A percentile compares a stretch with the other conserved stretches of the same genome.
These are phyloP conservation scores for Trichoderma aggressivum DNA, from an alignment of 2,329 filamentous ascomycete species.

Conservation along the genomic window DNA sequence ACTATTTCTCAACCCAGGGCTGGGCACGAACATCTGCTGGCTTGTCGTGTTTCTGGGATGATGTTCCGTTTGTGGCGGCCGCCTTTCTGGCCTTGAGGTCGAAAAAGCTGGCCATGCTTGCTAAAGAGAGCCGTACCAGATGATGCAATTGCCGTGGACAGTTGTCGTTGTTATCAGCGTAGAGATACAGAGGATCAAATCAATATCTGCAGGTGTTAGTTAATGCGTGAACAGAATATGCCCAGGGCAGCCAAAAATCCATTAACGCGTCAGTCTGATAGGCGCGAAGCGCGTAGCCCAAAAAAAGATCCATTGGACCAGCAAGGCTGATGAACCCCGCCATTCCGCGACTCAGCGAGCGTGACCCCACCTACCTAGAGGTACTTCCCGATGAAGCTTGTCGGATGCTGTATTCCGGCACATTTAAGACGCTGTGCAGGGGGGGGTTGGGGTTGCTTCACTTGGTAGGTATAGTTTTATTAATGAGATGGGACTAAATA, in stretches of 20 bases:
- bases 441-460: not conserved
- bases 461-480: not conserved
- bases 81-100: slow-evolving; percentile 89
- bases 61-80: slow-evolving; percentile 60
- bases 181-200: not conserved
- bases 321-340: slow-evolving; percentile 20
- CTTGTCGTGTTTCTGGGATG: slow-evolving; percentile 63
- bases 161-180: not conserved
- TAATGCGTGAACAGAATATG: not conserved
- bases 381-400: not conserved
- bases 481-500: not conserved
- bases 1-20: slow-evolving; percentile 99
- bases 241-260: slow-evolving; percentile 7
- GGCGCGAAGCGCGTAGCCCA: slow-evolving; percentile 17
- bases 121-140: not conserved
- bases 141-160: not conserved
- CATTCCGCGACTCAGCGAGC: slow-evolving; percentile 5
- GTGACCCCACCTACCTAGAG: not conserved
- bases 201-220: not conserved
- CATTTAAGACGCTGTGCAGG: not conserved
- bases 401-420: not conserved
- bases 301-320: not conserved
- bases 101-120: slow-evolving; percentile 85
- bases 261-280: slow-evolving; percentile 18
- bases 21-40: slow-evolving; percentile 63